These are phyloP conservation scores for Solanum paucissectum DNA, from an alignment of 257 asterid species.

Conservation along the genomic window DNA sequence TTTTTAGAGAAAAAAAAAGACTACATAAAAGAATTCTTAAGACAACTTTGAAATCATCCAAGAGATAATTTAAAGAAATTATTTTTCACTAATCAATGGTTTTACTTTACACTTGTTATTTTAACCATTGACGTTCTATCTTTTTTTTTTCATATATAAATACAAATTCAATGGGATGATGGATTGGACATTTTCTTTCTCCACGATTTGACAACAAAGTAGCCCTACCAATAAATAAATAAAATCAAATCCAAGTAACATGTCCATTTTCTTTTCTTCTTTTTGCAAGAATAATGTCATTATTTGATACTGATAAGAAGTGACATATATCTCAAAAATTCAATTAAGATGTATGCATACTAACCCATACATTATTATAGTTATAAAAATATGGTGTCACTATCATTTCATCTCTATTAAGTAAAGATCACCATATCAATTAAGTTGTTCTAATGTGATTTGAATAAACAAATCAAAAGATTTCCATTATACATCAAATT, in stretches of 20 bases:
- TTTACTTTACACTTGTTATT: neutral
- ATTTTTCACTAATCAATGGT: neutral
- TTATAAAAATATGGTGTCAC: neutral
- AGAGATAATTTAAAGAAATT: neutral
- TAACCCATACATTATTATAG: too few relatives aligned
- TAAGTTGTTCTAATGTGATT: too few relatives aligned
- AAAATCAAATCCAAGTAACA: neutral
- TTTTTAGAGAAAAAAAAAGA: neutral
- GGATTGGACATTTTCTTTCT: neutral
- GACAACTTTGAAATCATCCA: neutral
- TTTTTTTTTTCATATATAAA: neutral
- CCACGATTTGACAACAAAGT: neutral
- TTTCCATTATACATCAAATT: neutral
- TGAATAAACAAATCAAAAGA: neutral
- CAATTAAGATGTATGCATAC: rapidly evolving
- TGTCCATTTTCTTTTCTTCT: neutral
- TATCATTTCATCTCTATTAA: neutral
- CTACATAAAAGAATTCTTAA: neutral
- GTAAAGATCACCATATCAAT: neutral
- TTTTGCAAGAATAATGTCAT: neutral
- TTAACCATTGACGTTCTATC: neutral
- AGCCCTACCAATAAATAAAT: neutral
- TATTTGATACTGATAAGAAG: neutral
- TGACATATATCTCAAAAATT: neutral
- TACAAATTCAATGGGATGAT: neutral